Evolutionary conservation across 2,329 filamentous ascomycete species (phyloP).

Genomic region (Diaporthe caulivora): DNA sequence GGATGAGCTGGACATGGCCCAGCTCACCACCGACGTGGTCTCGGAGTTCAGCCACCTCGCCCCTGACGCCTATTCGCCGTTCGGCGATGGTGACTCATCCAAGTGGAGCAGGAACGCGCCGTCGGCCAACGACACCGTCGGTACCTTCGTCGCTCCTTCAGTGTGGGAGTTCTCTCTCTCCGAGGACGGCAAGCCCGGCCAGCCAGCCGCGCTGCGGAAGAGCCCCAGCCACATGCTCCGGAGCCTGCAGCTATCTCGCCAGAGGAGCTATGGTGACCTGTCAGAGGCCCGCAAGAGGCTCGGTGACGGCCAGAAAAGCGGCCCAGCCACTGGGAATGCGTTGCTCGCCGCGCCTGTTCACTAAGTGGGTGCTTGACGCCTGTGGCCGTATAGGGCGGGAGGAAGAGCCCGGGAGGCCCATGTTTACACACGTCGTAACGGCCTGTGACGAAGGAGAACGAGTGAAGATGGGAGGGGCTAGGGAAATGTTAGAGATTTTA

Average conservation of each 20-base stretch:
- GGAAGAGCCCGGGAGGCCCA: not conserved
- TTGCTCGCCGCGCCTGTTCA: constrained; percentile 39
- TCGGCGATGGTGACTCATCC: constrained; percentile 38
- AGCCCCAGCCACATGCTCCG: constrained; percentile 40
- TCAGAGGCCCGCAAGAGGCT: constrained; percentile 37
- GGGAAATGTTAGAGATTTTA: constrained; percentile 27
- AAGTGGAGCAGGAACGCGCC: constrained; percentile 39
- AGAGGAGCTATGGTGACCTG: constrained; percentile 39
- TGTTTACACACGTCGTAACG: constrained; percentile 21
- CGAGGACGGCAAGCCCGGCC: constrained; percentile 38
- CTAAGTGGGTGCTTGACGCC: constrained; percentile 20
- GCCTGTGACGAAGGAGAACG: not conserved
- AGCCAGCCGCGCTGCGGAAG: constrained; percentile 37
- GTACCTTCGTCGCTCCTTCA: constrained; percentile 36
- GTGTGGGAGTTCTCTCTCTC: constrained; percentile 40
- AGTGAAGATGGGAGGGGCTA: constrained; percentile 24
- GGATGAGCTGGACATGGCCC: constrained; percentile 38
- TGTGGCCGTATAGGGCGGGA: not conserved
- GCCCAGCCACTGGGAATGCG: constrained; percentile 20
- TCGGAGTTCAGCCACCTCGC: constrained; percentile 38
- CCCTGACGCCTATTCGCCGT: constrained; percentile 35
- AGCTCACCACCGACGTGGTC: constrained; percentile 38
- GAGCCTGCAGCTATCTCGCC: constrained; percentile 38
- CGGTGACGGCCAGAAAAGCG: constrained; percentile 35
- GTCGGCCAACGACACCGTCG: constrained; percentile 30